Evolutionary conservation across 108 stramenopile genomes (phyloP).

Genomic region (Mediolabrus comicus): DNA sequence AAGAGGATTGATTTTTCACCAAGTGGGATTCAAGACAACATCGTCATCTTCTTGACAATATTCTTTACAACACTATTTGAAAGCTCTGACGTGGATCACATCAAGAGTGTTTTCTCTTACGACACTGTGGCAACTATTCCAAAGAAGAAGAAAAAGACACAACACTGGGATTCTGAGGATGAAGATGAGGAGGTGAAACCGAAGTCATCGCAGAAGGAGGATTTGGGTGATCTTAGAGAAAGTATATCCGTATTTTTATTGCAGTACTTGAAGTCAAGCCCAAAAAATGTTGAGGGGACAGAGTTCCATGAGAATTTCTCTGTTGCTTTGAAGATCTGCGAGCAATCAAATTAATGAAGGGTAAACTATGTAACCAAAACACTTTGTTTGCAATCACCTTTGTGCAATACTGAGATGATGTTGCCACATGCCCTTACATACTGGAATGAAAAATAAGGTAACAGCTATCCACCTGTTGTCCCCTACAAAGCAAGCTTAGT

Average conservation of each 20-base stretch:
- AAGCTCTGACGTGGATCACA: constrained; percentile 44
- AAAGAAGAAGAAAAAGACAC: constrained; percentile 5
- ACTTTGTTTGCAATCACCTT: too few species aligned
- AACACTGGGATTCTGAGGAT: constrained; percentile 28
- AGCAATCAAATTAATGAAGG: background rate
- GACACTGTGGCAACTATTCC: constrained; percentile 13
- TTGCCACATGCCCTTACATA: too few species aligned
- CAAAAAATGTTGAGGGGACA: constrained; percentile 78
- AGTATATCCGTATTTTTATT: constrained; percentile 79
- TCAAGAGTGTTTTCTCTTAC: constrained; percentile 52
- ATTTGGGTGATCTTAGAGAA: constrained; percentile 51
- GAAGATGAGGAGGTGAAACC: constrained; percentile 16
- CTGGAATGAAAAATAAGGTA: too few species aligned
- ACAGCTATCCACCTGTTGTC: too few species aligned
- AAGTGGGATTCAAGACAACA: constrained; percentile 66
- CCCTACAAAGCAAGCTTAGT: too few species aligned
- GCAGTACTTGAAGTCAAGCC: constrained; percentile 78
- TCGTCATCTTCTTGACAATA: constrained; percentile 73
- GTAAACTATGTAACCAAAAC: background rate
- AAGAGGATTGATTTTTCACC: constrained; percentile 81
- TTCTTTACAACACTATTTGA: constrained; percentile 76
- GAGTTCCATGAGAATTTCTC: constrained; percentile 73
- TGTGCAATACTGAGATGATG: too few species aligned
- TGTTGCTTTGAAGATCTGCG: constrained; percentile 69
- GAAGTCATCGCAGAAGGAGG: constrained; percentile 44